Percentiles rank a stretch among this genome's conserved stretches.
Conservation (phyloP, 306 rosid genomes). For the Casuarina cunninghamiana region DNA sequence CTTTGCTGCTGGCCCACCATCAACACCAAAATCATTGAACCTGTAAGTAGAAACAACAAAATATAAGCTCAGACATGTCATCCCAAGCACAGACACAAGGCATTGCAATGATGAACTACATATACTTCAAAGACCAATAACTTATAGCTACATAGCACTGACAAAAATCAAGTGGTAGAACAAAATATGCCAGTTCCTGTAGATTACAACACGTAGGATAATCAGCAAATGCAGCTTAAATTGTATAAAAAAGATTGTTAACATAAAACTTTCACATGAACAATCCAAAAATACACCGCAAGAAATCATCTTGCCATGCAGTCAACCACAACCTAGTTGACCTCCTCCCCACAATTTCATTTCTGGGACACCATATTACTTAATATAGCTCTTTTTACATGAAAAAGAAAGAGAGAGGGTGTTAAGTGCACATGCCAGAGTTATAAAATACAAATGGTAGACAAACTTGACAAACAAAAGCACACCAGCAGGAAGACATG, state of each 20-base stretch:
- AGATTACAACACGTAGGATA: background rate
- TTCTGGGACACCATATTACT: background rate
- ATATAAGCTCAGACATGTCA: background rate
- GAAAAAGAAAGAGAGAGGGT: background rate
- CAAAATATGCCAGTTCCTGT: background rate
- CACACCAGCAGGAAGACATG: background rate
- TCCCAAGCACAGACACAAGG: slow-evolving; percentile 1
- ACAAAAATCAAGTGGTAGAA: background rate
- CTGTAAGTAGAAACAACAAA: slow-evolving; percentile 33
- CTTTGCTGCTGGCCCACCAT: slow-evolving; percentile 63
- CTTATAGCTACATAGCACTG: background rate
- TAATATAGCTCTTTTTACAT: background rate
- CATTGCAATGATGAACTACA: too few relatives aligned
- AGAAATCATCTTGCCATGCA: background rate
- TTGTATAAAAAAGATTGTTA: background rate
- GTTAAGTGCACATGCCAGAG: background rate
- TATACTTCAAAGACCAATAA: too few relatives aligned
- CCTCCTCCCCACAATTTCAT: slow-evolving; percentile 1
- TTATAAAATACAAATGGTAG: background rate
- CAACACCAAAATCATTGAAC: slow-evolving; percentile 53
- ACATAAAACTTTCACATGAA: background rate
- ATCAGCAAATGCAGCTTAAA: background rate
- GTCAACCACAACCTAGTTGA: background rate
- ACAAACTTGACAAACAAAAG: background rate
- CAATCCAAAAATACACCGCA: background rate